Base-by-base conservation (phyloP, 176 grass and related monocot species). In the Ensete ventricosum region DNA sequence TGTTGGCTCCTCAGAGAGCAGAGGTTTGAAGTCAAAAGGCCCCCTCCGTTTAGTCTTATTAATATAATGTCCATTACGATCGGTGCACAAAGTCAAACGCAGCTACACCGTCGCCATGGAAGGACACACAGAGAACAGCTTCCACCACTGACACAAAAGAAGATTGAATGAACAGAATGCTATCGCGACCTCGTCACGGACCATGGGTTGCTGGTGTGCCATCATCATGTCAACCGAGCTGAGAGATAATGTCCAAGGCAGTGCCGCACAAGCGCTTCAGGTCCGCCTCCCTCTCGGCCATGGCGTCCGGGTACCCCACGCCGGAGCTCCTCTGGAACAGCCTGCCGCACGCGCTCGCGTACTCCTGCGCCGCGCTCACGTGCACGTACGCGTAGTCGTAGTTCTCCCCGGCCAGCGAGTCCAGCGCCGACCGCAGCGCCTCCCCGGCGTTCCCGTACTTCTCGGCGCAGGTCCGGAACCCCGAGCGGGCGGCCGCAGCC, bases 301-400 rank as follows among this genome's bases (percentile, higher is more conserved):
- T 65, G 29, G n/a, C 60, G 34, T 12, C 49, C 12, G 75, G 75
- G 60, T 65, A 77, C 19, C 8, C 12, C 75, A 64, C 7, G 5
- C 27, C 60, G 1, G 58, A 48, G 21, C 14, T 24, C 60, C 11
- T 4, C 12, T 20, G 21, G 75, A 53, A 64, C n/a, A 25, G 8
- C 13, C 75, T 48, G 12, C 75, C 21, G 43, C 75, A 77, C 11
- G 75, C 1, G 49, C 26, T 34, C 11, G 75, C 34, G 60, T 77
- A 77, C 7, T 77, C 75, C 75, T 51, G 49, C 48, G 75, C 75
- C 11, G 75, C 60, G 57, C 75, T 52, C 43, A 77, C 75, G 43
- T 77, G 19, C 60, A 77, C 48, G 75, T 51, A 51, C 9, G 75
- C 75, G 43, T 63, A 77, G 58, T 77, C 75, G 58, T 77, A 77